These are phyloP conservation scores for Diplodia sapinea DNA, from an alignment of 2,329 filamentous ascomycete genomes.

Conservation along the genomic window DNA sequence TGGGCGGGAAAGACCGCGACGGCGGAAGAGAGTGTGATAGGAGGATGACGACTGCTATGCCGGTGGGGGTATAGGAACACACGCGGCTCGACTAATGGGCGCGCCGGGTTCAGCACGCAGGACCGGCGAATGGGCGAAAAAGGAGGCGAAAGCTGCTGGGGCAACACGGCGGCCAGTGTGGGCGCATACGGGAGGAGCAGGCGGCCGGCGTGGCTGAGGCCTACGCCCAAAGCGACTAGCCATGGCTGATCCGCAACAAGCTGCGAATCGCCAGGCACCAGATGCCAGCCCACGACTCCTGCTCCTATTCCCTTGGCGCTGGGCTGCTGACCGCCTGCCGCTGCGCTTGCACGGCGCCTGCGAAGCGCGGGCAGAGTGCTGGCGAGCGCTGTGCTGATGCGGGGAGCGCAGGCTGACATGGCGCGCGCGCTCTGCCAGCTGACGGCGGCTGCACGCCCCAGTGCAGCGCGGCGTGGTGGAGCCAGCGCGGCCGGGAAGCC, in stretches of 20 bases:
- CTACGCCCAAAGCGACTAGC: conserved; percentile 18
- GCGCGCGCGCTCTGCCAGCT: conserved; percentile 16
- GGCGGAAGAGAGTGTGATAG: conserved; percentile 6
- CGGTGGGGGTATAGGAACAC: conserved; percentile 22
- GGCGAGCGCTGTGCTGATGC: not conserved
- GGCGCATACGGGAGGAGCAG: conserved; percentile 26
- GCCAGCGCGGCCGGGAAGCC: not conserved
- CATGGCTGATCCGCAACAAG: conserved; percentile 30
- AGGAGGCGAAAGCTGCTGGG: conserved; percentile 23
- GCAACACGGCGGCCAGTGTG: conserved; percentile 29
- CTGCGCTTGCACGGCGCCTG: conserved; percentile 10
- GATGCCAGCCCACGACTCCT: conserved; percentile 12
- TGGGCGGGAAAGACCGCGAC: conserved; percentile 25
- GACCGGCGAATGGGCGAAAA: conserved; percentile 26
- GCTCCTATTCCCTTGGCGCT: conserved; percentile 18
- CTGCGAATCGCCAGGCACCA: conserved; percentile 30
- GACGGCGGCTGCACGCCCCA: conserved; percentile 18
- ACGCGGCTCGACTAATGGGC: conserved; percentile 30
- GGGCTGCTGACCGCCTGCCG: not conserved
- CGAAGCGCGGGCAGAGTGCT: not conserved
- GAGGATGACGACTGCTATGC: conserved; percentile 31
- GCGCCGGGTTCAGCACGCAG: conserved; percentile 8
- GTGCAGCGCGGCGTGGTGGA: not conserved
- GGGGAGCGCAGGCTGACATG: conserved; percentile 17
- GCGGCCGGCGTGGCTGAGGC: conserved; percentile 23